Evolutionary conservation across 1,284 basidiomycete genomes (phyloP).

Genomic region (Cryptococcus sp.): DNA sequence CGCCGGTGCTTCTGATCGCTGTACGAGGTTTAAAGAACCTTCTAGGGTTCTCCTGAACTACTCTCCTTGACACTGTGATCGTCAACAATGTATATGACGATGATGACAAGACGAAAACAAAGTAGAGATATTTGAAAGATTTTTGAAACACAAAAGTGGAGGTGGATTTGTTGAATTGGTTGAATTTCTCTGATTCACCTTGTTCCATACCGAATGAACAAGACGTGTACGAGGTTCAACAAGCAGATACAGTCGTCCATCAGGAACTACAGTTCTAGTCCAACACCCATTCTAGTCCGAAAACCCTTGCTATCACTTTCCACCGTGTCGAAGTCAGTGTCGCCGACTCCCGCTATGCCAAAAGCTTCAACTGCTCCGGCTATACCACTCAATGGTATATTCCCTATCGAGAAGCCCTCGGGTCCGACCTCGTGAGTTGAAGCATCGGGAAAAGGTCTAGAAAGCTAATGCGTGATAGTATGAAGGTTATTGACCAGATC

Average conservation of each 20-base stretch:
- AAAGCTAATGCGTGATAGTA: constrained; percentile 52
- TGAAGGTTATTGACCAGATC: constrained; percentile 82
- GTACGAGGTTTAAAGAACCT: no score
- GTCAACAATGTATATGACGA: background rate
- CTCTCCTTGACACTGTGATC: no score
- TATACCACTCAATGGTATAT: constrained; percentile 46
- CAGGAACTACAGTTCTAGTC: no score
- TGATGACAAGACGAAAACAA: background rate
- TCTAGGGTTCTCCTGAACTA: no score
- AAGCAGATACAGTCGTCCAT: no score
- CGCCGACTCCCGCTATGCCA: constrained; percentile 34
- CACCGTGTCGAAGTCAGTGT: background rate
- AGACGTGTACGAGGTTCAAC: no score
- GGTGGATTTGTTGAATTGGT: background rate
- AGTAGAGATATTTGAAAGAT: background rate
- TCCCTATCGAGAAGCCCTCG: constrained; percentile 48
- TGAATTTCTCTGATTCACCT: no score
- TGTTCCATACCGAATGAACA: no score
- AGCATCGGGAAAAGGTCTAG: background rate
- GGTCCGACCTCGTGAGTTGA: constrained; percentile 43
- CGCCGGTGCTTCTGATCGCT: no score
- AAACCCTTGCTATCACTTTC: background rate
- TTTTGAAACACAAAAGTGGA: constrained; percentile 4
- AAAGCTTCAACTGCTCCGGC: constrained; percentile 33
- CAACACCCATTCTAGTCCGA: background rate